These are phyloP conservation scores for Aechmea fasciata DNA, from an alignment of 176 grass and related monocot genomes.

Conservation along the genomic window DNA sequence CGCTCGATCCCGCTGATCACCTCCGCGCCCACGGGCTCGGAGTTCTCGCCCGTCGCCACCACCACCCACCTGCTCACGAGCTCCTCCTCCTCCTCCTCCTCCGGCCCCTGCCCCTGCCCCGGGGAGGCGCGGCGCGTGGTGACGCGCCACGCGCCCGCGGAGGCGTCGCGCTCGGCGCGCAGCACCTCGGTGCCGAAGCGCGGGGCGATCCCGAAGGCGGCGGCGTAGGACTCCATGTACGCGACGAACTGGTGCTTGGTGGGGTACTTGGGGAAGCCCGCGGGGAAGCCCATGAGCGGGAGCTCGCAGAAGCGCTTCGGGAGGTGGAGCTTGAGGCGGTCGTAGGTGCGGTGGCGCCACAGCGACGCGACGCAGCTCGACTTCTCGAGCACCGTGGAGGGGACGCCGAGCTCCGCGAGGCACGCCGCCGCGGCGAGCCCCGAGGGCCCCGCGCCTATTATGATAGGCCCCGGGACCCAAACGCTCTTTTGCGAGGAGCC, in stretches of 20 bases:
- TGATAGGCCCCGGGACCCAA: constrained; percentile 55
- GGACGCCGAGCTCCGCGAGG: constrained; percentile 58
- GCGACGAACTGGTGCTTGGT: constrained; percentile 77
- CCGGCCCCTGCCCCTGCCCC: too few species aligned
- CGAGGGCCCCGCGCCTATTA: constrained; percentile 84
- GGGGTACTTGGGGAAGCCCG: constrained; percentile 59
- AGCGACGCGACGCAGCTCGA: constrained; percentile 69
- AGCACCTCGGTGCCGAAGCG: constrained; percentile 51
- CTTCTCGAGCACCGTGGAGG: constrained; percentile 67
- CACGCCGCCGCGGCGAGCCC: constrained; percentile 72
- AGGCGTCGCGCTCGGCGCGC: constrained; percentile 41
- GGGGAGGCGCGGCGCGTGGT: constrained; percentile 1
- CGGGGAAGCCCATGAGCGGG: constrained; percentile 62
- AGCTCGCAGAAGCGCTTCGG: constrained; percentile 94
- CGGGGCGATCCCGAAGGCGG: constrained; percentile 40
- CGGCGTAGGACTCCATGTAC: constrained; percentile 70
- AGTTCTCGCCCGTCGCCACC: constrained; percentile 93
- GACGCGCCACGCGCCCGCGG: constrained; percentile 43
- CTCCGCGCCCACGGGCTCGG: constrained; percentile 49
- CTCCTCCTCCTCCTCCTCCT: constrained; percentile 15
- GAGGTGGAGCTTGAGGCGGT: constrained; percentile 87
- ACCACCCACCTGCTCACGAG: constrained; percentile 62
- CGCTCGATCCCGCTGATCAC: constrained; percentile 19
- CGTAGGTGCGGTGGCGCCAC: constrained; percentile 84
- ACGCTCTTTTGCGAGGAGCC: neutral